Evolutionary conservation across 2,329 filamentous ascomycete genomes (phyloP).

Genomic region (Pseudogymnoascus sp.): DNA sequence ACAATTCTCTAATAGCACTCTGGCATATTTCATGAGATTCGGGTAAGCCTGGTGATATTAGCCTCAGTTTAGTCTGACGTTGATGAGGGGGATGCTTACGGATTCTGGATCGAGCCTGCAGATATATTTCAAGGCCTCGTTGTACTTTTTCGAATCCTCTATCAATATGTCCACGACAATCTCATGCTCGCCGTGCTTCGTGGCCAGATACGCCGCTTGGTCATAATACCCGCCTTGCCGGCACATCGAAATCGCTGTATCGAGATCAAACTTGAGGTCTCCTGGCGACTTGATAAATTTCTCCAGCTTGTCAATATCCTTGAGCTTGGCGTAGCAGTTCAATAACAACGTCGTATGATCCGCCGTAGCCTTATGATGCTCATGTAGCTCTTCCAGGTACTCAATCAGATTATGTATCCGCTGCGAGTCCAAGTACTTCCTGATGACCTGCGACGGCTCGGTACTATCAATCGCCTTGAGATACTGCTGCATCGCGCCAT

Average conservation of each 20-base stretch:
- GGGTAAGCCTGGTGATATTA: slow-evolving; percentile 53
- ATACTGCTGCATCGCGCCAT: slow-evolving; percentile 98
- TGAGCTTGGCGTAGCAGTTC: slow-evolving; percentile 96
- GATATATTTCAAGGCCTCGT: slow-evolving; percentile 83
- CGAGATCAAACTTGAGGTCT: slow-evolving; percentile 90
- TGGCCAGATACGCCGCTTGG: slow-evolving; percentile 89
- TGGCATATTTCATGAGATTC: slow-evolving; percentile 90
- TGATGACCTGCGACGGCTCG: slow-evolving; percentile 90
- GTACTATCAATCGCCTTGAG: slow-evolving; percentile 93
- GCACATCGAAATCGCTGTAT: slow-evolving; percentile 96
- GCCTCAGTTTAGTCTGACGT: background rate
- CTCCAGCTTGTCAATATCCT: slow-evolving; percentile 93
- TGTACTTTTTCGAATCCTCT: slow-evolving; percentile 87
- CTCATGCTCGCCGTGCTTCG: slow-evolving; percentile 88
- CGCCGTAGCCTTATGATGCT: slow-evolving; percentile 84
- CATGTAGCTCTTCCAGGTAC: slow-evolving; percentile 92
- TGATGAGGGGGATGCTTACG: slow-evolving; percentile 39
- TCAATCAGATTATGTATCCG: slow-evolving; percentile 95
- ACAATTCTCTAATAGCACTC: slow-evolving; percentile 81
- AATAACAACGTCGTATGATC: slow-evolving; percentile 91
- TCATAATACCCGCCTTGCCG: slow-evolving; percentile 94
- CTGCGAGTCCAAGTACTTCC: slow-evolving; percentile 96
- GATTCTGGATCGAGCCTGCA: slow-evolving; percentile 74
- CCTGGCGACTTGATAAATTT: slow-evolving; percentile 93
- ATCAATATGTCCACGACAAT: slow-evolving; percentile 93